phyloP scores from a whole-genome alignment of 805 yeast species.

The Yamadazyma phyllophila region DNA sequence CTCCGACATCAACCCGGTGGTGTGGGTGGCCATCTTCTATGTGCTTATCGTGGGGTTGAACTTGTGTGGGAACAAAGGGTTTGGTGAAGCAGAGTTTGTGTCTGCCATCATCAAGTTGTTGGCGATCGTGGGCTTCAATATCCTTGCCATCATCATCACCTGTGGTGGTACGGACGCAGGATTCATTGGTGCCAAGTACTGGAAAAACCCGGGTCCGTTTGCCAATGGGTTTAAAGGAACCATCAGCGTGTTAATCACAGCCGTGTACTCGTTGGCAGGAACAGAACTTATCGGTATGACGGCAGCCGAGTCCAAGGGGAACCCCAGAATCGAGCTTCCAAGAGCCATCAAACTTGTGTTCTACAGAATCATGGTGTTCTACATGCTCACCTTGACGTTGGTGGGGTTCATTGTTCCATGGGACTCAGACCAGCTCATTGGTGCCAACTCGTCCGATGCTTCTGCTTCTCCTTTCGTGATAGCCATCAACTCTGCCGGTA shows the following conservation, averaged over 20 bases:
- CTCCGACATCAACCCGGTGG: constrained; percentile 36
- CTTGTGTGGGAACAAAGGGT: constrained; percentile 34
- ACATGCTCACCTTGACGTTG: constrained; percentile 39
- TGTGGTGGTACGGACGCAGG: constrained; percentile 43
- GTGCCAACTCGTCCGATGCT: constrained; percentile 24
- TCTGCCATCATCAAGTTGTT: constrained; percentile 35
- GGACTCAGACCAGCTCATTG: constrained; percentile 23
- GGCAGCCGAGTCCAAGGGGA: constrained; percentile 34
- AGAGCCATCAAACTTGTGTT: constrained; percentile 43
- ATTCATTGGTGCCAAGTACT: constrained; percentile 35
- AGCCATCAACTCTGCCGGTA: constrained; percentile 41
- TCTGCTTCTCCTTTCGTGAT: constrained; percentile 44
- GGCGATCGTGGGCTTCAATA: constrained; percentile 41
- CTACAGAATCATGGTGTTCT: constrained; percentile 40
- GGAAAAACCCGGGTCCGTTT: constrained; percentile 38
- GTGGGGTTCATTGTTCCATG: constrained; percentile 41
- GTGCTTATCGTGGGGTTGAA: constrained; percentile 35
- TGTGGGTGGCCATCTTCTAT: constrained; percentile 41
- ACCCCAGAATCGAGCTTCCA: constrained; percentile 40
- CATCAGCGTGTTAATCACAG: constrained; percentile 37
- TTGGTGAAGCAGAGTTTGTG: constrained; percentile 38
- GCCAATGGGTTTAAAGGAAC: constrained; percentile 43
- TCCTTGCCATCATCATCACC: constrained; percentile 37
- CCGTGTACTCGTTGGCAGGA: constrained; percentile 43
- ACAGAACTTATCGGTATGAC: constrained; percentile 43